Evolutionary conservation across 2,329 filamentous ascomycete genomes (phyloP).

Genomic region (Botrytis fragariae): DNA sequence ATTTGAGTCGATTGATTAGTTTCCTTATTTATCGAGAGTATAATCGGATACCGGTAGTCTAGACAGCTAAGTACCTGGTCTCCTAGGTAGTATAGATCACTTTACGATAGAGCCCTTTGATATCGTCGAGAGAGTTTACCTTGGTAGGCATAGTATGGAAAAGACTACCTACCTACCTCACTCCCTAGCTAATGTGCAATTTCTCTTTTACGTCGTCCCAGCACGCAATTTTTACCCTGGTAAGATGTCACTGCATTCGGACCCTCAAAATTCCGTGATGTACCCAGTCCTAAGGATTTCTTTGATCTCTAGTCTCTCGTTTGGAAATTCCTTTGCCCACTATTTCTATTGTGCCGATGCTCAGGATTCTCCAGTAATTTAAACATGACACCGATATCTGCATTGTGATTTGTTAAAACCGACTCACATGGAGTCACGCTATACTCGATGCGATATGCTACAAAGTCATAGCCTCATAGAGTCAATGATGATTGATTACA

Average conservation of each 20-base stretch:
- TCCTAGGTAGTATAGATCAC: neutral
- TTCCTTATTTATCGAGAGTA: neutral
- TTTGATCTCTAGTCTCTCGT: neutral
- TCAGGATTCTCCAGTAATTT: conserved; percentile 3
- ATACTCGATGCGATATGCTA: neutral
- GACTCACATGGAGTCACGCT: neutral
- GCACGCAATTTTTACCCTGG: conserved; percentile 9
- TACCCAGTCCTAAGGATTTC: neutral
- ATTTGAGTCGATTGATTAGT: neutral
- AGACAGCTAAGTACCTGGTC: neutral
- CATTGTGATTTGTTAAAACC: neutral
- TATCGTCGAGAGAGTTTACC: too few species aligned
- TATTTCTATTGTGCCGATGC: neutral
- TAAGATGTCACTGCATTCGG: neutral
- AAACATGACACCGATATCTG: neutral
- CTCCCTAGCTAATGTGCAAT: neutral
- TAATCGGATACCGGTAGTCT: neutral
- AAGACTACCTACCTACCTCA: neutral
- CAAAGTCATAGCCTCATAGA: conserved; percentile 6
- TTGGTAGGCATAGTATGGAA: neutral
- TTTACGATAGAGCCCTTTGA: neutral
- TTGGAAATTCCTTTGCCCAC: conserved; percentile 5
- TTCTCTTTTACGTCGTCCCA: neutral
- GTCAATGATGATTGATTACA: neutral
- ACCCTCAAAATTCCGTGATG: neutral